A percentile compares a stretch with the other conserved stretches of the same genome.
These are phyloP conservation scores for Debaryomyces subglobosus DNA, from an alignment of 1,139 yeast species.

Conservation along the genomic window DNA sequence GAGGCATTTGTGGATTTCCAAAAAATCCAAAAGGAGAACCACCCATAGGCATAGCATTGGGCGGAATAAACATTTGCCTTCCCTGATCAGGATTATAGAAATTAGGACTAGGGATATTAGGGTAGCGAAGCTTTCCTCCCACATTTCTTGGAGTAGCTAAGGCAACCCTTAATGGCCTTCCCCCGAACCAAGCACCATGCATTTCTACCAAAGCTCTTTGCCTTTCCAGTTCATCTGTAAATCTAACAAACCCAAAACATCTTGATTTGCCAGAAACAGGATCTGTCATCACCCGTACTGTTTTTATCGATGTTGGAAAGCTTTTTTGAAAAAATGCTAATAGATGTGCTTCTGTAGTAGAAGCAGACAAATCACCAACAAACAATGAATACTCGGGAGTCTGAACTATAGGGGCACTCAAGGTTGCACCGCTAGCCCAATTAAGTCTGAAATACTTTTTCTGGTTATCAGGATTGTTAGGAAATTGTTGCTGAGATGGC, in stretches of 20 bases:
- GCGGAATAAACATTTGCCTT: slow-evolving; percentile 8
- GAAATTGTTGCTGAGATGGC: slow-evolving; percentile 47
- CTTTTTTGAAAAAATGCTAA: slow-evolving; percentile 66
- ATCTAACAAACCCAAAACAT: slow-evolving; percentile 78
- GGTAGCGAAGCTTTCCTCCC: slow-evolving; percentile 1
- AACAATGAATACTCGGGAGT: slow-evolving; percentile 64
- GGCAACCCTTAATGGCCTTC: slow-evolving; percentile 74
- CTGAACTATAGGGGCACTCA: slow-evolving; percentile 53
- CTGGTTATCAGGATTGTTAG: slow-evolving; percentile 54
- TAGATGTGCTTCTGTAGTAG: slow-evolving; percentile 70
- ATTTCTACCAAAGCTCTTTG: slow-evolving; percentile 66
- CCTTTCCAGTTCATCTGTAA: slow-evolving; percentile 64
- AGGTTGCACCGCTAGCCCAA: slow-evolving; percentile 74
- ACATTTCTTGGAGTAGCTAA: slow-evolving; percentile 60
- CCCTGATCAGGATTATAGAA: slow-evolving; percentile 9
- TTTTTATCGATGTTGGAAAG: slow-evolving; percentile 62
- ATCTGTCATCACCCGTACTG: slow-evolving; percentile 77
- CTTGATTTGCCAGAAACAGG: slow-evolving; percentile 71
- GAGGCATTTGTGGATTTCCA: slow-evolving; percentile 15
- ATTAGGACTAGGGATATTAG: slow-evolving; percentile 9
- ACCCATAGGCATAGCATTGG: slow-evolving; percentile 11
- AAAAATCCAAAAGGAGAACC: slow-evolving; percentile 16
- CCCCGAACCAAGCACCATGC: slow-evolving; percentile 77
- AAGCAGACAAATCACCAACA: slow-evolving; percentile 79
- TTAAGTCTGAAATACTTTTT: slow-evolving; percentile 66